Percentiles rank a stretch among this genome's conserved stretches.
Conservation (phyloP, 768 basidiomycete species). For the Pleurotus salmoneostramineus region DNA sequence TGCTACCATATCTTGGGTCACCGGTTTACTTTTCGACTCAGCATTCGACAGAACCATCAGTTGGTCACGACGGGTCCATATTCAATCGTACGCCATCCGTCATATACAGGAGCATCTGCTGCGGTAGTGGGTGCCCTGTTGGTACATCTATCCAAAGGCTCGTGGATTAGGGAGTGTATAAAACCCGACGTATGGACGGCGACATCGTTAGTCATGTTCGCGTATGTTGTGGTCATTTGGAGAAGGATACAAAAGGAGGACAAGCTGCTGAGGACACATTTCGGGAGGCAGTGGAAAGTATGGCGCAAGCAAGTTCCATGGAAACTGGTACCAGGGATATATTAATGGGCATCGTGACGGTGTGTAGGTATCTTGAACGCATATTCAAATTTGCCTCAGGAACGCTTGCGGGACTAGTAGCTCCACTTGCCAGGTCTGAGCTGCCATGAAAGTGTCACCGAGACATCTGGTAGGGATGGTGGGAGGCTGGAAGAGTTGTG, state of each 20-base stretch:
- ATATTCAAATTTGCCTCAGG: too few species aligned
- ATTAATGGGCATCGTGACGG: too few species aligned
- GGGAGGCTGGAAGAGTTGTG: slow-evolving; percentile 25
- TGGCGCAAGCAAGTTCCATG: slow-evolving; percentile 31
- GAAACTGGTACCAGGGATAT: slow-evolving; percentile 29
- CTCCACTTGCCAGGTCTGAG: too few species aligned
- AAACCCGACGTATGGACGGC: not conserved
- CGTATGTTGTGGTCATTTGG: not conserved
- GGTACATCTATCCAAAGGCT: not conserved
- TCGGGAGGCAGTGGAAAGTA: slow-evolving; percentile 25
- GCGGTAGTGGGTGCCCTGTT: not conserved
- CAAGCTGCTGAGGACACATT: slow-evolving; percentile 23
- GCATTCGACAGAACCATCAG: slow-evolving; percentile 26
- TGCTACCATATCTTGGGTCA: slow-evolving; percentile 31
- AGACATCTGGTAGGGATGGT: slow-evolving; percentile 26
- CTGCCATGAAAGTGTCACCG: slow-evolving; percentile 39
- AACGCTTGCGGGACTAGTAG: too few species aligned
- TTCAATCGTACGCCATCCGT: slow-evolving; percentile 33
- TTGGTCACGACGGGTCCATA: slow-evolving; percentile 36
- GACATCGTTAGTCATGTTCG: not conserved
- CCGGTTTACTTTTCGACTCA: slow-evolving; percentile 34
- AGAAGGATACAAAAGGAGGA: slow-evolving; percentile 28
- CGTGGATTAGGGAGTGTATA: not conserved
- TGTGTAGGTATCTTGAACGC: too few species aligned
- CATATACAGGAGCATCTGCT: slow-evolving; percentile 14